Evolutionary conservation across 305 asterid genomes (phyloP), one percentile per base, ranked within the genome.

Genomic region (Plantago coronopus): DNA sequence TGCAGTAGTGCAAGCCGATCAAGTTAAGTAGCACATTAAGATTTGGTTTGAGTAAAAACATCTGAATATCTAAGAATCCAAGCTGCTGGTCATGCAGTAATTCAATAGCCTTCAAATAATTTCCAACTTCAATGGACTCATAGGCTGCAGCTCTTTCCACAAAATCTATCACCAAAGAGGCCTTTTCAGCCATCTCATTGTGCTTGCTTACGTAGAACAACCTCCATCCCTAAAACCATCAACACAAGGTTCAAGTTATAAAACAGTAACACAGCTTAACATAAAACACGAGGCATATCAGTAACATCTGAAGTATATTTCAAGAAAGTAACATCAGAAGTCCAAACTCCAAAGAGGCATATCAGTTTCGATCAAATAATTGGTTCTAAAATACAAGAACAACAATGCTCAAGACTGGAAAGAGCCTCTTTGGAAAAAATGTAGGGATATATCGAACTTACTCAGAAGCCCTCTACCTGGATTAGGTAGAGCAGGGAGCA

Each of bases 1-100:
- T 68, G 87, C 95, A 88, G 77, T 91, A 88, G 74, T 91, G 95
- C 82, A 91, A 57, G 75, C 88, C 96, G 44, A 80, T 76, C 87
- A 86, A 84, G 81, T 91, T 91, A 22, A 82, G 78, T 66, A 91
- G 73, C 71, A 88, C 95, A 44, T 69, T 70, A 63, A 71, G 73
- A 44, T 81, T 58, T 4, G 90, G 85, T 66, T 80, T 81, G 66
- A 91, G 87, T 23, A 91, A 77, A 73, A 84, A 76, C 79, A 82
- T 75, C 48, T 78, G 70, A 34, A 88, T 68, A 72, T 91, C 98
- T 57, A 73, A 67, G 75, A 91, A 91, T 54, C 88, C 95, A 56
- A 88, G 74, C 65, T 78, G 86, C 71, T 75, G 77, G 0, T 84
- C 57, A 54, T 72, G 58, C 56, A 91, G 72, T 13, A 80, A 64